Evolutionary conservation across 345 rosid species (phyloP).

Genomic region (Rhodamnia rubescens): DNA sequence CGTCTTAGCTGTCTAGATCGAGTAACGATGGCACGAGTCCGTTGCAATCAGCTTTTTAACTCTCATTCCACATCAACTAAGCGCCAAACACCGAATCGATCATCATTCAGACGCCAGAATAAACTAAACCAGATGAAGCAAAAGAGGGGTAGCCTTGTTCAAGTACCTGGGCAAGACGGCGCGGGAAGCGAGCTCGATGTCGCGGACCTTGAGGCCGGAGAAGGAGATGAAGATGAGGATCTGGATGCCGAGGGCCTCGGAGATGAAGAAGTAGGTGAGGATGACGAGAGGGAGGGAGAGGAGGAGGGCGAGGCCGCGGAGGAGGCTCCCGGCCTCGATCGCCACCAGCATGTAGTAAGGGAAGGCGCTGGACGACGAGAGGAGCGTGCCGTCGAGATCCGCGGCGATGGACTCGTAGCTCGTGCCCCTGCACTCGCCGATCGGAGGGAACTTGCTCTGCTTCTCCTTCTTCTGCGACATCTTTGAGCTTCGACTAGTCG

Average conservation of each 20-base stretch:
- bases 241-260: constrained; percentile 81
- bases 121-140: not conserved
- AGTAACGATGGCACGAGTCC: not conserved
- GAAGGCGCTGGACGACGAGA: constrained; percentile 65
- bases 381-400: constrained; percentile 90
- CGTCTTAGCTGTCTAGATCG: not conserved
- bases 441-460: constrained; percentile 28
- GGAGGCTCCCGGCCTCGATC: constrained; percentile 76
- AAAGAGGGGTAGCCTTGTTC: not conserved
- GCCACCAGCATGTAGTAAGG: constrained; percentile 95
- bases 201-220: constrained; percentile 77
- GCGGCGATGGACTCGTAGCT: constrained; percentile 62
- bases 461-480: constrained; percentile 21
- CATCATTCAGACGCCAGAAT: not conserved
- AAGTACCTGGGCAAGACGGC: constrained; percentile 75
- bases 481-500: not conserved
- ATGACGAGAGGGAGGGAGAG: constrained; percentile 61
- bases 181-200: constrained; percentile 79
- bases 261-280: constrained; percentile 56
- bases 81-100: not conserved
- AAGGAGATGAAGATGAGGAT: constrained; percentile 81
- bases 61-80: not conserved
- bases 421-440: constrained; percentile 34
- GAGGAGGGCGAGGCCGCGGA: constrained; percentile 74
- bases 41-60: not conserved